These are phyloP conservation scores for Chytriomyces sp. DNA, from an alignment of 192 early-diverging fungal genomes.

Conservation along the genomic window DNA sequence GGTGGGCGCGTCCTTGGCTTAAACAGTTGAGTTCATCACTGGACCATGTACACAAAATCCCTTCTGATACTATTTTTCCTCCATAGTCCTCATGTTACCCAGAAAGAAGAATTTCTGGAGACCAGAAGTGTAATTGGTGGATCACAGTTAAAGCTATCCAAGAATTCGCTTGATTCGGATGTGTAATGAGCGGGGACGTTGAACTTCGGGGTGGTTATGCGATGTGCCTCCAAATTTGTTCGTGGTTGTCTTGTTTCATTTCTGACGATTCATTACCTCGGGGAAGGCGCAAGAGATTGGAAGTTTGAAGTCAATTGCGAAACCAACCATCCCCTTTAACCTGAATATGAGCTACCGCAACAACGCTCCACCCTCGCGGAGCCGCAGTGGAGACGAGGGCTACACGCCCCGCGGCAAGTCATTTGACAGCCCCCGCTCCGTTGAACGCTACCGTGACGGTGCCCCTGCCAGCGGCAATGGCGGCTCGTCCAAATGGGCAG, in stretches of 20 bases:
- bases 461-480: slow-evolving; percentile 6
- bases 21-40: too few relatives aligned
- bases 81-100: too few relatives aligned
- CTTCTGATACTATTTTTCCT: too few relatives aligned
- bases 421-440: background rate
- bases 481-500: slow-evolving; percentile 25
- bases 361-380: background rate
- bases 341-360: slow-evolving; percentile 20
- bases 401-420: background rate
- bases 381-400: background rate
- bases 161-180: background rate
- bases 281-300: background rate
- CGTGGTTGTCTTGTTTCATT: too few relatives aligned
- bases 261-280: too few relatives aligned
- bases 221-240: background rate
- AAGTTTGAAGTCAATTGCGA: background rate
- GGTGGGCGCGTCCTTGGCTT: too few relatives aligned
- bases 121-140: too few relatives aligned
- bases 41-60: too few relatives aligned
- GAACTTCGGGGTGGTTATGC: background rate
- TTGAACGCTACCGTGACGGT: background rate
- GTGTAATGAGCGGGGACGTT: background rate
- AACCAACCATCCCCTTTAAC: background rate
- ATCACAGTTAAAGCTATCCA: background rate
- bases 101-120: too few relatives aligned